Conservation (phyloP, 306 rosid species). For the Calophaca sinica region DNA sequence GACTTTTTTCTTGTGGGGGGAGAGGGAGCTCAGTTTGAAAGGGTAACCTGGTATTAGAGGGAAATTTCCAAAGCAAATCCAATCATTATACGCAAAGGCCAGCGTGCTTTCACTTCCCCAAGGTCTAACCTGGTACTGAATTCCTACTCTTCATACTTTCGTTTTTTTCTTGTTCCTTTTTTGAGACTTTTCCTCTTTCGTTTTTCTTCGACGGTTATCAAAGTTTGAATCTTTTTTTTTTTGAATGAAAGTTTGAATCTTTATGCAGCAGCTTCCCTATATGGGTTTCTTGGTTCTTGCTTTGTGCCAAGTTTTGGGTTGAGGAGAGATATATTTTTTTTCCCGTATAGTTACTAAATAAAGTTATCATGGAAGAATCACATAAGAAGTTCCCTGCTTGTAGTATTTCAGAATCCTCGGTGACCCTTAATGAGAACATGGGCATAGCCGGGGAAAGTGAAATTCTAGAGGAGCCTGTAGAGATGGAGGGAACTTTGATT, state of each 20-base stretch:
- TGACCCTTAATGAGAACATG: slow-evolving; percentile 44
- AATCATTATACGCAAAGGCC: too few relatives aligned
- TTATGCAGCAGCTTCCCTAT: slow-evolving; percentile 31
- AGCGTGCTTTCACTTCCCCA: too few relatives aligned
- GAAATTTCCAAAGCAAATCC: too few relatives aligned
- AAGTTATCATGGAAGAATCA: slow-evolving; percentile 61
- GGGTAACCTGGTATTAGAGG: too few relatives aligned
- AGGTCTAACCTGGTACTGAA: slow-evolving; percentile 66
- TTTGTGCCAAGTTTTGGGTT: slow-evolving; percentile 8
- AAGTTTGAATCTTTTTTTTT: slow-evolving; percentile 36
- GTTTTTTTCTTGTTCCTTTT: background rate
- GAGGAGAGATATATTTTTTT: background rate
- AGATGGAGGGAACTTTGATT: slow-evolving; percentile 49
- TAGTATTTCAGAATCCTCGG: slow-evolving; percentile 53
- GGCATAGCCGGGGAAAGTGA: slow-evolving; percentile 48
- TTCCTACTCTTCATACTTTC: slow-evolving; percentile 3
- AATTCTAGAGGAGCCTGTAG: slow-evolving; percentile 46
- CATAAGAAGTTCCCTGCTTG: slow-evolving; percentile 48
- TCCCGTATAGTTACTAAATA: slow-evolving; percentile 42
- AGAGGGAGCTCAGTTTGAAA: too few relatives aligned
- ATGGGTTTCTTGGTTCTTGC: slow-evolving; percentile 52
- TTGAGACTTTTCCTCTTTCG: background rate
- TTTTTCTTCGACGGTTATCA: slow-evolving; percentile 7
- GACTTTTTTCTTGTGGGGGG: too few relatives aligned
- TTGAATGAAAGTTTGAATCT: slow-evolving; percentile 20